A percentile compares a stretch with the other conserved stretches of the same genome.
Conservation (phyloP, 257 asterid genomes). For the Osmanthus fragrans region DNA sequence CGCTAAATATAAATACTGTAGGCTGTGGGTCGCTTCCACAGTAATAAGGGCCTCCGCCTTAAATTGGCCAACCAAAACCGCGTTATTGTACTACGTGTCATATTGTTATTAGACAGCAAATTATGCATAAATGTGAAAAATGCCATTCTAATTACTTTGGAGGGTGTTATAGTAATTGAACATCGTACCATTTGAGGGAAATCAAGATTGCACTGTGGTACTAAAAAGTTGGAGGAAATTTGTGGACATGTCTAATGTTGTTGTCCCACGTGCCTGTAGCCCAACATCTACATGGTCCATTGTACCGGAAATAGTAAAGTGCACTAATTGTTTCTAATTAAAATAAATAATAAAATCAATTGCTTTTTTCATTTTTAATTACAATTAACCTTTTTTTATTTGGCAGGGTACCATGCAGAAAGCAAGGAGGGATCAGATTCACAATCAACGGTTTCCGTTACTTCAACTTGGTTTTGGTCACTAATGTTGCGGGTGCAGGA, state of each 20-base stretch:
- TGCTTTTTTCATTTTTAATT: not conserved
- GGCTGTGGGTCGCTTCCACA: too few species aligned
- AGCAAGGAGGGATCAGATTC: conserved; percentile 64
- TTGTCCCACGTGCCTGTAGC: not conserved
- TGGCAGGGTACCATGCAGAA: conserved; percentile 50
- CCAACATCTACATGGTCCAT: not conserved
- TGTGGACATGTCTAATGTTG: not conserved
- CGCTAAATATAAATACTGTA: not conserved
- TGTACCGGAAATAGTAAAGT: not conserved
- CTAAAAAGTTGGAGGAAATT: not conserved
- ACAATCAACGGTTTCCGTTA: conserved; percentile 69
- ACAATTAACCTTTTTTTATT: not conserved
- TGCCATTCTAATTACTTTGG: not conserved
- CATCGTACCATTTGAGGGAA: not conserved
- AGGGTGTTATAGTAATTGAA: not conserved
- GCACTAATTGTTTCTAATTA: not conserved
- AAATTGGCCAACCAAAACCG: not conserved
- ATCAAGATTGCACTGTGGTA: not conserved
- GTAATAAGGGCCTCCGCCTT: too few species aligned
- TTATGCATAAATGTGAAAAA: not conserved
- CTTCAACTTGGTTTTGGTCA: conserved; percentile 66
- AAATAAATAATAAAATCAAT: not conserved
- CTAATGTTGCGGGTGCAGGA: conserved; percentile 83
- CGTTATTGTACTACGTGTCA: not conserved
- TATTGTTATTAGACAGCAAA: not conserved